Percentiles rank a stretch among this genome's conserved stretches.
Evolutionary conservation across 2,329 filamentous ascomycete genomes (phyloP).

Genomic region (Colletotrichum scovillei): DNA sequence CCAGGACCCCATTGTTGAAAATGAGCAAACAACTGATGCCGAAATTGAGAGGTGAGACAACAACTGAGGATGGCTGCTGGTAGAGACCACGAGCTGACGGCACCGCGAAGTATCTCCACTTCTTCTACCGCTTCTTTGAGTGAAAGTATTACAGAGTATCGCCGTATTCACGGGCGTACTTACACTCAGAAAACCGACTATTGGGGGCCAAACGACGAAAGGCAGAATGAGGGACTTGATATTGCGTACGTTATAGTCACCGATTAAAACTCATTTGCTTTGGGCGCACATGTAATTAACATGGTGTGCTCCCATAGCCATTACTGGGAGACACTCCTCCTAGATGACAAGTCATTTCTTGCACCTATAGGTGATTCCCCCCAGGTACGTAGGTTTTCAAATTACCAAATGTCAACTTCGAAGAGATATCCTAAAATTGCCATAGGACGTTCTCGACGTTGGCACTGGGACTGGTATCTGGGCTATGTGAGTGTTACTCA

Average conservation of each 20-base stretch:
- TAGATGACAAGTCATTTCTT: conserved; percentile 36
- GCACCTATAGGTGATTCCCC: conserved; percentile 21
- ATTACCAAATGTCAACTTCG: neutral
- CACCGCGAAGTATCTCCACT: neutral
- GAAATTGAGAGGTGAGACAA: neutral
- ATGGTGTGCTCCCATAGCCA: conserved; percentile 28
- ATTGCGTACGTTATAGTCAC: conserved; percentile 21
- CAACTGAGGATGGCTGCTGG: too few species aligned
- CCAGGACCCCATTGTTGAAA: neutral
- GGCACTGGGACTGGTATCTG: conserved; percentile 57
- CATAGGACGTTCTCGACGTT: conserved; percentile 53
- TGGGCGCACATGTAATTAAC: too few species aligned
- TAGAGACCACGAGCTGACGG: too few species aligned
- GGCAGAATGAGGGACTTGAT: conserved; percentile 36
- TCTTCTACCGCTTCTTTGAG: conserved; percentile 45
- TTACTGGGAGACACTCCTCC: conserved; percentile 40
- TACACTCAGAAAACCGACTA: conserved; percentile 35
- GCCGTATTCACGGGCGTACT: conserved; percentile 44
- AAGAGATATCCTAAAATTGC: conserved; percentile 38
- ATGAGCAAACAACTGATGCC: too few species aligned
- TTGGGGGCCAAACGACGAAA: conserved; percentile 36
- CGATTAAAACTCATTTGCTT: neutral
- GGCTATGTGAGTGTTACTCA: conserved; percentile 48
- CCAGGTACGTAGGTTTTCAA: conserved; percentile 12
- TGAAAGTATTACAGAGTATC: conserved; percentile 46